Evolutionary conservation across 371 early-diverging fungal species (phyloP).

Genomic region (Aphelidium insulamus): DNA sequence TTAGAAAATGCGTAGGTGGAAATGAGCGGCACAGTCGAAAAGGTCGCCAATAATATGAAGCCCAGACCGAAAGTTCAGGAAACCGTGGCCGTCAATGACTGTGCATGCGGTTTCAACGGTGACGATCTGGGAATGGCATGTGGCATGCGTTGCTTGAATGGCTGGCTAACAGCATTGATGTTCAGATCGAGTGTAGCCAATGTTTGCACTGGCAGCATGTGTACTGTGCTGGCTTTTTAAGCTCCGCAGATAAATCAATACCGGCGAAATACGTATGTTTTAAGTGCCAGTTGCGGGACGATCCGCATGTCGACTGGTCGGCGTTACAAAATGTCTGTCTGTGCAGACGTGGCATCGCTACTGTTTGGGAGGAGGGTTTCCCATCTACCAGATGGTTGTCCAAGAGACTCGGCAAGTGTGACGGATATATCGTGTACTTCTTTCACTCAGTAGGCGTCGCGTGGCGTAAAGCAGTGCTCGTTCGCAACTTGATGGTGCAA

Average conservation of each 20-base stretch:
- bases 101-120: conserved; percentile 8
- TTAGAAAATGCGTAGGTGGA: not conserved
- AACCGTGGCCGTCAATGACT: conserved; percentile 4
- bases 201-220: conserved; percentile 12
- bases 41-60: too few relatives aligned
- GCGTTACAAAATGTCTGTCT: conserved; percentile 6
- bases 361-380: conserved; percentile 7
- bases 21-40: too few relatives aligned
- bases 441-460: too few relatives aligned
- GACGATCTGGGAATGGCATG: conserved; percentile 4
- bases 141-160: conserved; percentile 1
- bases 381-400: too few relatives aligned
- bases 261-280: conserved; percentile 10
- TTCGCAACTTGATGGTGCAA: too few relatives aligned
- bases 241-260: conserved; percentile 6
- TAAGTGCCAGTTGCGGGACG: conserved; percentile 2
- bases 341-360: conserved; percentile 7
- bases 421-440: too few relatives aligned
- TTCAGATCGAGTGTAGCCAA: conserved; percentile 6
- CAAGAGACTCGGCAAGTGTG: too few relatives aligned
- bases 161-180: not conserved
- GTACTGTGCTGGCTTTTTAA: conserved; percentile 10
- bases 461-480: too few relatives aligned
- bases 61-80: too few relatives aligned
- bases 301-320: conserved; percentile 5